A percentile compares a stretch with the other conserved stretches of the same genome.
phyloP scores from a whole-genome alignment of 2,329 filamentous ascomycete species.

The Ophiosphaerella narmari region DNA sequence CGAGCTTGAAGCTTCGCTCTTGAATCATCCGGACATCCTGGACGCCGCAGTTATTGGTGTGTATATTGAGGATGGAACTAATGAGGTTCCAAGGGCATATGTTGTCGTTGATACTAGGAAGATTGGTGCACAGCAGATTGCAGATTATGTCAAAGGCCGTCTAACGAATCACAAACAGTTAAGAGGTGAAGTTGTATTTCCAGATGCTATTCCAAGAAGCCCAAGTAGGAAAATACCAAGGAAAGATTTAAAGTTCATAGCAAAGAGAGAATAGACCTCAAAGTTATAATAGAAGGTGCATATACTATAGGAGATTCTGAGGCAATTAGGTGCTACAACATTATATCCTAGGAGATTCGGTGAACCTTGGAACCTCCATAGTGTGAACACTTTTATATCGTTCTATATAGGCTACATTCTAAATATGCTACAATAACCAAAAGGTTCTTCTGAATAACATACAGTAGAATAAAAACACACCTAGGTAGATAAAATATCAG shows the following conservation, averaged over 20 bases:
- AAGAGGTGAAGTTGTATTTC: conserved; percentile 44
- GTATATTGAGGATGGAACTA: conserved; percentile 38
- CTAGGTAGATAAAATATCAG: no score
- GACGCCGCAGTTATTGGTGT: conserved; percentile 56
- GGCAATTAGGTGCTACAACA: no score
- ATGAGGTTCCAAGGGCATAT: conserved; percentile 51
- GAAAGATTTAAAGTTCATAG: conserved; percentile 42
- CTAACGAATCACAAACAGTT: conserved; percentile 44
- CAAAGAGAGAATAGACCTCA: conserved; percentile 33
- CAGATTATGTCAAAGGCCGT: conserved; percentile 37
- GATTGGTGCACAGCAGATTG: conserved; percentile 38
- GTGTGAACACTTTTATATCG: no score
- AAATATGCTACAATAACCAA: no score
- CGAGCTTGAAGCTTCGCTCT: conserved; percentile 53
- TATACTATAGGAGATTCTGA: conserved; percentile 13
- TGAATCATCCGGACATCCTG: conserved; percentile 47
- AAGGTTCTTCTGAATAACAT: no score
- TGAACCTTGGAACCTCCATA: no score
- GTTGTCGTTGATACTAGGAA: conserved; percentile 45
- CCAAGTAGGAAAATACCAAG: conserved; percentile 44
- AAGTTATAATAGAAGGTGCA: conserved; percentile 7
- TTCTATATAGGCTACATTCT: no score
- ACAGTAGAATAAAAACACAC: no score
- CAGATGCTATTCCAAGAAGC: conserved; percentile 45
- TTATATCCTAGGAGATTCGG: no score